Evolutionary conservation across 1,284 basidiomycete species (phyloP), one percentile per base, ranked within the genome.

Genomic region (Trametes polyzona): DNA sequence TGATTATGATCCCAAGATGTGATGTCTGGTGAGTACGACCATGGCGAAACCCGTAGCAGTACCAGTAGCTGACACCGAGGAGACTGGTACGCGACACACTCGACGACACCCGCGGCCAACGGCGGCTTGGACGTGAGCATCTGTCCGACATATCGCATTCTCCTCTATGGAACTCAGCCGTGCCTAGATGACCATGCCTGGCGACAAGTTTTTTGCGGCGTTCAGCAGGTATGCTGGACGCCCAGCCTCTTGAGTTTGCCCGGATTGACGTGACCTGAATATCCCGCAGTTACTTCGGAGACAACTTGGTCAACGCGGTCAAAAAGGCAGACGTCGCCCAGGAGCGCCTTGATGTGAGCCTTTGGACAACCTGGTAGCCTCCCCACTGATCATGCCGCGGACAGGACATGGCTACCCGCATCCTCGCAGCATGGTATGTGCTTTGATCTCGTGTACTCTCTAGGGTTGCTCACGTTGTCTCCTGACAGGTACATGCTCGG

Each of bases 71-170:
- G 26, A 40, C 26, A 33, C 1, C 21, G 21, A 12, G 16, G 8
- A 55, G 87, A 86, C 73, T 79, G 78, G 78, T 69, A 70, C 37
- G 77, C 75, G 1, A 76, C 76, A 1, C 71, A 73, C 42, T 67
- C 68, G 5, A 71, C 56, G 43, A 72, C 58, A 66, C 68, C 61
- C n/a, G 72, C 76, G 24, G 80, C 80, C 3, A 84, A 84, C 58
- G 74, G 76, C 24, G 89, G 89, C 4, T 74, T 91, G 16, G 88
- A 90, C 69, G 82, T 82, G 60, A 65, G 71, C n/a, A n/a, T n/a
- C n/a, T n/a, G n/a, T n/a, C n/a, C n/a, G n/a, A n/a, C n/a, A n/a
- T 30, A 11, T 37, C 10, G 8, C 32, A 24, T 43, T 26, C 40
- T 24, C 49, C 24, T 23, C 10, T 9, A 14, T 47, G 6, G n/a